These are phyloP conservation scores for Rhytidiadelphus loreus DNA, from an alignment of 225 moss, liverwort and hornwort species.

Conservation along the genomic window DNA sequence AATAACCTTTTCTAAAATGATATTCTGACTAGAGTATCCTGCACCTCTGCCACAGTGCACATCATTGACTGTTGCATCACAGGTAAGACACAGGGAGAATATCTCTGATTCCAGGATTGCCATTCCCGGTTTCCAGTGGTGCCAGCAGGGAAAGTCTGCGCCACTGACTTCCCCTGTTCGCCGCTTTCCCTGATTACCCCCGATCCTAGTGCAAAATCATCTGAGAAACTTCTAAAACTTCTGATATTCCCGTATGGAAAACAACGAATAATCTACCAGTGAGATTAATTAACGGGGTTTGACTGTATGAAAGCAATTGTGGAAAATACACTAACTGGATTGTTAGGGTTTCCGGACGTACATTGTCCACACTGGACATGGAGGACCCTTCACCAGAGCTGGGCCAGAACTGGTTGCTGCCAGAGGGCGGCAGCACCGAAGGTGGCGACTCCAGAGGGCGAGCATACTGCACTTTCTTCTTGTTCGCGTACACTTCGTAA, in stretches of 20 bases:
- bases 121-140: background rate
- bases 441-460: constrained; percentile 36
- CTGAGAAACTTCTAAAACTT: background rate
- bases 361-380: constrained; percentile 59
- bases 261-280: background rate
- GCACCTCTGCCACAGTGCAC: background rate
- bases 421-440: constrained; percentile 42
- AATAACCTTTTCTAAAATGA: background rate
- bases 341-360: background rate
- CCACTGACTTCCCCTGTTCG: background rate
- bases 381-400: constrained; percentile 51
- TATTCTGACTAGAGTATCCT: background rate
- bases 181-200: background rate
- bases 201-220: background rate
- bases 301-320: background rate
- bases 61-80: background rate
- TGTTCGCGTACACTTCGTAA: constrained; percentile 37
- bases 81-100: background rate
- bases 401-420: constrained; percentile 44
- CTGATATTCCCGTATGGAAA: background rate
- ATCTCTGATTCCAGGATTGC: background rate
- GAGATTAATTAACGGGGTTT: background rate
- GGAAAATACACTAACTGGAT: background rate
- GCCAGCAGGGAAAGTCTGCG: background rate
- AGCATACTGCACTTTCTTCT: constrained; percentile 15